Conservation (phyloP, 148 eudicot species). For the Simmondsia chinensis region DNA sequence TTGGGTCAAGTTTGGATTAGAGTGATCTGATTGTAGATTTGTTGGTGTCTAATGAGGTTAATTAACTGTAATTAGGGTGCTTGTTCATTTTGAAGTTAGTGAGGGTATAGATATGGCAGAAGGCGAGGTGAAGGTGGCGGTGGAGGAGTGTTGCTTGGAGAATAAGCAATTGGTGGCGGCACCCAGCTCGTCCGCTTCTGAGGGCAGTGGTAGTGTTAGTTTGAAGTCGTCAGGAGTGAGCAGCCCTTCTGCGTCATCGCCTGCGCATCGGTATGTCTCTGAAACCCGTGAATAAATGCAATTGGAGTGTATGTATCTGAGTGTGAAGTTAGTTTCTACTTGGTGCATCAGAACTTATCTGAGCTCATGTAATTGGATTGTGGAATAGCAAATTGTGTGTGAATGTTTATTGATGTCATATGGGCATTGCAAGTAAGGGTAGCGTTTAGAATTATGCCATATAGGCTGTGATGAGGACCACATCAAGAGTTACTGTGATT, state of each 20-base stretch:
- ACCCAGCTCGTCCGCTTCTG: conserved; percentile 65
- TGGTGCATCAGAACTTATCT: too few species aligned
- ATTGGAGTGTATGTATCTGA: too few species aligned
- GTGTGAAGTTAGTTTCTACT: too few species aligned
- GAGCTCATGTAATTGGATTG: too few species aligned
- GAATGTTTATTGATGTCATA: too few species aligned
- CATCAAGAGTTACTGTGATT: too few species aligned
- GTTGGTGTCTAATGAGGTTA: not conserved
- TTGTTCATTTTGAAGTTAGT: conserved; percentile 2
- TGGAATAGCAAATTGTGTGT: too few species aligned
- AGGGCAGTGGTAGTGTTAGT: conserved; percentile 54
- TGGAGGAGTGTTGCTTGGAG: conserved; percentile 58
- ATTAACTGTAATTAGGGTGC: conserved; percentile 13
- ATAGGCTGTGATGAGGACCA: too few species aligned
- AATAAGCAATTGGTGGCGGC: conserved; percentile 71
- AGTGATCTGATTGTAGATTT: not conserved
- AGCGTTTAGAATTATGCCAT: too few species aligned
- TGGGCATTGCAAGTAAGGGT: too few species aligned
- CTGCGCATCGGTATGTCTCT: conserved; percentile 71
- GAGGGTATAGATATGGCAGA: conserved; percentile 38
- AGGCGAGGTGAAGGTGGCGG: conserved; percentile 33
- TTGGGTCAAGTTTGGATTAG: not conserved
- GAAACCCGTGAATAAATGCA: too few species aligned
- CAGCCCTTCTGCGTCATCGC: conserved; percentile 64
- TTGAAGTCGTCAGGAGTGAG: conserved; percentile 52